phyloP scores from a whole-genome alignment of 106 monocot genomes.

The Apostasia ramifera region DNA sequence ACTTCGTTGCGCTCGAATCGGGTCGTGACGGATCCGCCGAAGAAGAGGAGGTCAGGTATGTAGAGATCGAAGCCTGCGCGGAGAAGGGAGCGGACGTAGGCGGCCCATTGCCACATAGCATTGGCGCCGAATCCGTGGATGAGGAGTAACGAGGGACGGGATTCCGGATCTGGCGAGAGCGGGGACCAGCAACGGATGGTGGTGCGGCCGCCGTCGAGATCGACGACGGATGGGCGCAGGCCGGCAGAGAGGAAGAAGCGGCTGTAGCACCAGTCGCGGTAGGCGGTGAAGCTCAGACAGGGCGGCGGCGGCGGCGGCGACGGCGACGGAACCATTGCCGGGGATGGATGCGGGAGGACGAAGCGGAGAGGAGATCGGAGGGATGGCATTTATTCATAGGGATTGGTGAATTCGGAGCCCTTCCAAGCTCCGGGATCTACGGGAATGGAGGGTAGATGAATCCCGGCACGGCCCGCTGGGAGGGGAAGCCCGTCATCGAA shows the following conservation, averaged over 20 bases:
- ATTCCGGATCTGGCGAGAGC: slow-evolving; percentile 8
- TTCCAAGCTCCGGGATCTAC: no score
- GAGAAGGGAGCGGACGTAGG: slow-evolving; percentile 13
- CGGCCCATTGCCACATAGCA: slow-evolving; percentile 27
- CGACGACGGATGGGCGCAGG: slow-evolving; percentile 30
- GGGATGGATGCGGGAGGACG: no score
- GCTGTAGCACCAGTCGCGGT: slow-evolving; percentile 45
- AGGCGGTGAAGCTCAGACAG: slow-evolving; percentile 53
- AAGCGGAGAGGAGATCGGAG: no score
- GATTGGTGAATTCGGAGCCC: no score
- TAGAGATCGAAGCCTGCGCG: slow-evolving; percentile 24
- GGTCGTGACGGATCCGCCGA: slow-evolving; percentile 50
- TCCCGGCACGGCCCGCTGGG: no score
- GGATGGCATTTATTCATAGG: no score
- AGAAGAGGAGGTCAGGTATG: slow-evolving; percentile 46
- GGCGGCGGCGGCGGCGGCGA: slow-evolving; percentile 1
- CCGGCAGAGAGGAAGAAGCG: slow-evolving; percentile 57
- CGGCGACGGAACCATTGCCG: no score
- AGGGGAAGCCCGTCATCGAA: no score
- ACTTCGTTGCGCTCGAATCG: slow-evolving; percentile 49
- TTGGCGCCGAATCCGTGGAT: slow-evolving; percentile 33
- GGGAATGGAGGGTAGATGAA: no score
- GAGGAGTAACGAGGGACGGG: slow-evolving; percentile 17
- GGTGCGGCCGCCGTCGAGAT: slow-evolving; percentile 20
- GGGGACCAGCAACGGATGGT: slow-evolving; percentile 25